These are phyloP conservation scores for Wickerhamomyces hampshirensis DNA, from an alignment of 805 yeast species.

Conservation along the genomic window DNA sequence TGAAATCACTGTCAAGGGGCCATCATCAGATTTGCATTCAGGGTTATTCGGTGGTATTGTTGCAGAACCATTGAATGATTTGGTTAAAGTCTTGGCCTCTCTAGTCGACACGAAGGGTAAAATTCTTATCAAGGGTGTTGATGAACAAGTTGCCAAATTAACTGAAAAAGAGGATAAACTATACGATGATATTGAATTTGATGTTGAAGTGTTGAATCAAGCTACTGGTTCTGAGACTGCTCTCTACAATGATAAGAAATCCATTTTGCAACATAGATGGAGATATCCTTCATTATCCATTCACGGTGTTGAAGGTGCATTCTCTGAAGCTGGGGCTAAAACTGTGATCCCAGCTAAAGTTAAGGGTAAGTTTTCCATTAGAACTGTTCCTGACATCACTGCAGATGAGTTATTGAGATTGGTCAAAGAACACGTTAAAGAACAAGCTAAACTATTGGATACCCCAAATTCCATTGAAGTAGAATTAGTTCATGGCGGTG, in stretches of 20 bases:
- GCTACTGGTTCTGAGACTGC: constrained; percentile 89
- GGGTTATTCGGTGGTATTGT: constrained; percentile 97
- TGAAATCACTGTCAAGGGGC: constrained; percentile 77
- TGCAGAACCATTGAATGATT: constrained; percentile 96
- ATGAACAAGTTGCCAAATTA: constrained; percentile 92
- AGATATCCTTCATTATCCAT: constrained; percentile 93
- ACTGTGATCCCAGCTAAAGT: constrained; percentile 97
- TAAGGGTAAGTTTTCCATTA: constrained; percentile 88
- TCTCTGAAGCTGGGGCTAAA: constrained; percentile 91
- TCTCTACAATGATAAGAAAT: constrained; percentile 70
- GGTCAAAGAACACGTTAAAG: constrained; percentile 67
- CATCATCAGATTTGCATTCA: constrained; percentile 94
- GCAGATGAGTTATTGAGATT: constrained; percentile 71
- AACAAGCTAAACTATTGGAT: constrained; percentile 57
- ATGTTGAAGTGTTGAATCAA: constrained; percentile 75
- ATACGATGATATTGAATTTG: constrained; percentile 83
- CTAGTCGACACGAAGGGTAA: constrained; percentile 81
- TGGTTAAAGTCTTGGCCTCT: constrained; percentile 68
- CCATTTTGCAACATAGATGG: constrained; percentile 97
- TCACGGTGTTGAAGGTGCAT: constrained; percentile 98
- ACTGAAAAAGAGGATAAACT: constrained; percentile 73
- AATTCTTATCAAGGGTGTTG: constrained; percentile 81
- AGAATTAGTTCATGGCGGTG: constrained; percentile 89
- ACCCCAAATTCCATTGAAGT: constrained; percentile 74
- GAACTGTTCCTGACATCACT: constrained; percentile 95